Conservation (phyloP, 805 yeast species). For the Candida pseudoglaebosa region DNA sequence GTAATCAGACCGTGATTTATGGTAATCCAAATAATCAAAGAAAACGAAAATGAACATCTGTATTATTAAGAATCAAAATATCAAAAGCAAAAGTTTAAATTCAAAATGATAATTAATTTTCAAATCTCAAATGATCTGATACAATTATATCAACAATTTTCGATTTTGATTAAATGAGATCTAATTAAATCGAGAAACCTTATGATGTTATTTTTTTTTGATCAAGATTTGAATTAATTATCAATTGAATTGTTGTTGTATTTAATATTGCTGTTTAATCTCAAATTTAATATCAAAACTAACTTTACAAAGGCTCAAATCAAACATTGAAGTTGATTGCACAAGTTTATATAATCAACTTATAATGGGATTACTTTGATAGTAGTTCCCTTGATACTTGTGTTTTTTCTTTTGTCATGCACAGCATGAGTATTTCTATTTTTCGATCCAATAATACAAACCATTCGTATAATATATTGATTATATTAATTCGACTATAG, state of each 20-base stretch:
- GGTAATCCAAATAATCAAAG: slow-evolving; percentile 6
- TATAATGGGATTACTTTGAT: neutral
- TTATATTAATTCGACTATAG: slow-evolving; percentile 1
- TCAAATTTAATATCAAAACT: too few relatives aligned
- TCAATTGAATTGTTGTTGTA: too few relatives aligned
- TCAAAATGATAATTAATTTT: neutral
- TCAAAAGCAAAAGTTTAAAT: neutral
- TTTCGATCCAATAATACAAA: neutral
- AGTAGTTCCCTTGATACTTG: neutral
- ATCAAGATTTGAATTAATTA: too few relatives aligned
- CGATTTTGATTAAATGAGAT: neutral
- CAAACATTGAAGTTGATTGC: too few relatives aligned
- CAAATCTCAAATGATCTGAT: neutral
- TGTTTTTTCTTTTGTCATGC: neutral
- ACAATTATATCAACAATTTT: neutral
- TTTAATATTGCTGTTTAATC: too few relatives aligned
- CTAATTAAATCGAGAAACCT: neutral
- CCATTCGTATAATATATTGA: slow-evolving; percentile 3
- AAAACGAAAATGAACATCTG: slow-evolving; percentile 1
- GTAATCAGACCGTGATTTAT: slow-evolving; percentile 16
- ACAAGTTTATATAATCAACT: neutral
- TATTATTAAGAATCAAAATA: neutral
- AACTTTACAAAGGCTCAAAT: too few relatives aligned
- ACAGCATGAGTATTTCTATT: neutral
- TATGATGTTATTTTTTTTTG: too few relatives aligned